Conservation (phyloP, 805 yeast genomes). For the Yamadazyma kitorensis region DNA sequence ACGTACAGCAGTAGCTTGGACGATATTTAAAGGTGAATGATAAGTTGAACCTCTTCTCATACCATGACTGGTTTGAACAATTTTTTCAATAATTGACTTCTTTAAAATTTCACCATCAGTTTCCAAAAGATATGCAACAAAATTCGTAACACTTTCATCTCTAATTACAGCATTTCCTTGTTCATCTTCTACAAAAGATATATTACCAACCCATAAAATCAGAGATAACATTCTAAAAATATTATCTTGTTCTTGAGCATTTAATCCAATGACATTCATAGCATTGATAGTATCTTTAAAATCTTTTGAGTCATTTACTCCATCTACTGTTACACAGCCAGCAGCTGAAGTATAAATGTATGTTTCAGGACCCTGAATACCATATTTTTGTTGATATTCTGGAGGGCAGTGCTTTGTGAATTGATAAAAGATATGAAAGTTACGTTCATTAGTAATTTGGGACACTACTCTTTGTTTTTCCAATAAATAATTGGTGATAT, state of each 20-base stretch:
- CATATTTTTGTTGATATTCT: conserved; percentile 75
- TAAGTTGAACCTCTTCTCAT: conserved; percentile 88
- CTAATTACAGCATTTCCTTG: conserved; percentile 80
- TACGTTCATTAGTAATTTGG: conserved; percentile 88
- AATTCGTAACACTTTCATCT: conserved; percentile 89
- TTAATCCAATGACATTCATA: conserved; percentile 82
- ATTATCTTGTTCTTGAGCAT: conserved; percentile 81
- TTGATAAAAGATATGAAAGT: conserved; percentile 96
- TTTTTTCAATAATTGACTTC: conserved; percentile 71
- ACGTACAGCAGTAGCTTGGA: conserved; percentile 91
- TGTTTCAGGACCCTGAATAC: conserved; percentile 92
- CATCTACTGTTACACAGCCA: conserved; percentile 80
- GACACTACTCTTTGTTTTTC: conserved; percentile 98
- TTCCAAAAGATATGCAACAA: conserved; percentile 87
- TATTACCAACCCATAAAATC: conserved; percentile 92
- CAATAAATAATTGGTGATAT: conserved; percentile 88
- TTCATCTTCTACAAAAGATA: conserved; percentile 80
- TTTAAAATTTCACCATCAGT: conserved; percentile 67
- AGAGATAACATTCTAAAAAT: conserved; percentile 83
- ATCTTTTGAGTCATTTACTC: conserved; percentile 80
- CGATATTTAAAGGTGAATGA: conserved; percentile 87
- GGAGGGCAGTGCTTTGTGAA: conserved; percentile 89
- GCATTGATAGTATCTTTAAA: conserved; percentile 79
- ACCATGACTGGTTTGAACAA: conserved; percentile 88
- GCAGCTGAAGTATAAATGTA: conserved; percentile 86